Base-by-base conservation (phyloP, 495 filamentous ascomycete species). In the Trichoderma parareesei region DNA sequence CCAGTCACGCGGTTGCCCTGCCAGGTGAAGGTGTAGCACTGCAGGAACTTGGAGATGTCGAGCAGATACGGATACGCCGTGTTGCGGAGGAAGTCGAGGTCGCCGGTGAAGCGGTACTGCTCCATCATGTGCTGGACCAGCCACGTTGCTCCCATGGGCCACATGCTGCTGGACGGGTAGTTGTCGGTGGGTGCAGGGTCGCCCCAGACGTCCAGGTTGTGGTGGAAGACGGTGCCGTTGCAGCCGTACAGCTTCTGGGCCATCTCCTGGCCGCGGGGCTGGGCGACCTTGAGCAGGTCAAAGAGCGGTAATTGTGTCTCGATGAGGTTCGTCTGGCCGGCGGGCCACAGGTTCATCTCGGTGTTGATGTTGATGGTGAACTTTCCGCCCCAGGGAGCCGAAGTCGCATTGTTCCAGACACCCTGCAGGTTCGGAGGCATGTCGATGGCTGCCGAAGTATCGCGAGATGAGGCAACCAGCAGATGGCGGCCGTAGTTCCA, bases 331-430 rank as follows among this genome's bases (percentile, higher is more conserved):
- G 75, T 81, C 11, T 75, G 55, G 55, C 76, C 73, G 16, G 79
- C 75, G 3, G 74, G 76, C 82, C 83, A 85, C 70, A 86, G 85
- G 72, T 86, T 87, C 83, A 86, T 87, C 70, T 86, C 75, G 0
- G 78, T 73, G 61, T 87, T 86, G 71, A 84, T 80, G 66, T 86
- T 86, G 61, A 81, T 81, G 4, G 83, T 86, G 69, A 77, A 86
- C 62, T 81, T 84, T 60, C 76, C 76, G 20, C 78, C 79, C 83
- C 82, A 87, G 14, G 81, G 72, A 0, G 81, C 77, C 59, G 69
- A 69, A 64, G 79, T 82, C 37, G 74, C 73, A 16, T 75, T 69
- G 60, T 86, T 85, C 84, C 82, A 86, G 46, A 85, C 76, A 5
- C 82, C 83, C 68, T 87, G 84, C 1, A 85, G 73, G 44, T 81